Evolutionary conservation across 768 basidiomycete genomes (phyloP).

Genomic region (Calocybe gangraenosa): DNA sequence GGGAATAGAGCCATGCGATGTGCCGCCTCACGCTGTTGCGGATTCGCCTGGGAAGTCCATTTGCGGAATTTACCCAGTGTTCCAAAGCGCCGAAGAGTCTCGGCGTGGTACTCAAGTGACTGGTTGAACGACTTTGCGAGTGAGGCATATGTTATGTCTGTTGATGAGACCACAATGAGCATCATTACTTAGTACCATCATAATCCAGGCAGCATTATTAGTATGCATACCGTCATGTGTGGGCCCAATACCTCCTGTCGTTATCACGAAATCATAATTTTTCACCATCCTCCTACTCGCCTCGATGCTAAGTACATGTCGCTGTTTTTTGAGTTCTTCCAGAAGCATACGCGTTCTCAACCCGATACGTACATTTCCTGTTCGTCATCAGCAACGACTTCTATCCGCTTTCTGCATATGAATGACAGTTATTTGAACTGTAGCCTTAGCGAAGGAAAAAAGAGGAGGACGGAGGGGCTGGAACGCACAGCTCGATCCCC

Average conservation of each 20-base stretch:
- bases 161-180: background rate
- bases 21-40: conserved; percentile 72
- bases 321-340: background rate
- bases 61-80: conserved; percentile 53
- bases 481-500: conserved; percentile 68
- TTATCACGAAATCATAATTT: conserved; percentile 87
- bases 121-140: conserved; percentile 83
- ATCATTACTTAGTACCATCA: background rate
- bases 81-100: conserved; percentile 73
- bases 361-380: conserved; percentile 72
- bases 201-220: background rate
- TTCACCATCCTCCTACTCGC: conserved; percentile 78
- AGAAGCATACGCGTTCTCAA: conserved; percentile 1
- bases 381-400: conserved; percentile 90
- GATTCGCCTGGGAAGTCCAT: conserved; percentile 58
- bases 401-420: conserved; percentile 69
- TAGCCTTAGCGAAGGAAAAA: background rate
- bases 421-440: conserved; percentile 19
- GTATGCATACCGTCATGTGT: conserved; percentile 73
- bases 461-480: conserved; percentile 1
- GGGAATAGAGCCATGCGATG: conserved; percentile 92
- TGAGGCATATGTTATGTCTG: conserved; percentile 87
- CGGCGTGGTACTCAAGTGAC: conserved; percentile 65
- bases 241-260: conserved; percentile 87
- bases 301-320: conserved; percentile 53